These are phyloP conservation scores for Agastache rugosa DNA, from an alignment of 257 asterid genomes.

Conservation along the genomic window DNA sequence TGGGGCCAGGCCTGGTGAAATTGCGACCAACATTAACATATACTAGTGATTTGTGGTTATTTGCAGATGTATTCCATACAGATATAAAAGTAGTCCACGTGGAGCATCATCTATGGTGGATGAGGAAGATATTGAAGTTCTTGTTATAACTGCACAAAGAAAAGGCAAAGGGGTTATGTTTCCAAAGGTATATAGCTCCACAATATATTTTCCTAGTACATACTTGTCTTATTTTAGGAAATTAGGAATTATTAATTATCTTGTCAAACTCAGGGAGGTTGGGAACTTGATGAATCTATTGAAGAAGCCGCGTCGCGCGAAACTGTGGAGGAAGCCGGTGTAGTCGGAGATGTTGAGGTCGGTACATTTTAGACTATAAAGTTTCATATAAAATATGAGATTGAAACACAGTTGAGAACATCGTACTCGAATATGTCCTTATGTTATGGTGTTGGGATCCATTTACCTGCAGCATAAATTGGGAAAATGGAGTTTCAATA, in stretches of 20 bases:
- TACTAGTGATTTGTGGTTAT: slow-evolving; percentile 9
- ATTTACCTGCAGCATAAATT: slow-evolving; percentile 49
- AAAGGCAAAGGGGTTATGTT: slow-evolving; percentile 88
- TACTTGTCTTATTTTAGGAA: background rate
- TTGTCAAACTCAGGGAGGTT: slow-evolving; percentile 63
- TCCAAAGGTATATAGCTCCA: slow-evolving; percentile 62
- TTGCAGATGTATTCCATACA: slow-evolving; percentile 81
- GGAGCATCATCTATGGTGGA: slow-evolving; percentile 40
- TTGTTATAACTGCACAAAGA: slow-evolving; percentile 74
- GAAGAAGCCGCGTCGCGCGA: slow-evolving; percentile 78
- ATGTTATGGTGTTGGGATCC: background rate
- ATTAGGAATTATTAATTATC: no score
- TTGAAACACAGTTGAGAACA: background rate
- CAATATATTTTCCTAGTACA: background rate
- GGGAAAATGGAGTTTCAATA: slow-evolving; percentile 74
- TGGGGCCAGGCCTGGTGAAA: no score
- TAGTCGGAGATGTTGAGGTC: slow-evolving; percentile 78
- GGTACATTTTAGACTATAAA: slow-evolving; percentile 22
- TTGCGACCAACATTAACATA: background rate
- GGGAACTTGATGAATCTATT: slow-evolving; percentile 80
- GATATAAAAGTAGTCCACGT: slow-evolving; percentile 51
- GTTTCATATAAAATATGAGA: background rate
- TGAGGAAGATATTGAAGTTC: slow-evolving; percentile 83
- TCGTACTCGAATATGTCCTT: background rate
- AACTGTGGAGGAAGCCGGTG: slow-evolving; percentile 92